These are phyloP conservation scores for Arxiozyma telluris DNA, from an alignment of 1,139 yeast species.

Conservation along the genomic window DNA sequence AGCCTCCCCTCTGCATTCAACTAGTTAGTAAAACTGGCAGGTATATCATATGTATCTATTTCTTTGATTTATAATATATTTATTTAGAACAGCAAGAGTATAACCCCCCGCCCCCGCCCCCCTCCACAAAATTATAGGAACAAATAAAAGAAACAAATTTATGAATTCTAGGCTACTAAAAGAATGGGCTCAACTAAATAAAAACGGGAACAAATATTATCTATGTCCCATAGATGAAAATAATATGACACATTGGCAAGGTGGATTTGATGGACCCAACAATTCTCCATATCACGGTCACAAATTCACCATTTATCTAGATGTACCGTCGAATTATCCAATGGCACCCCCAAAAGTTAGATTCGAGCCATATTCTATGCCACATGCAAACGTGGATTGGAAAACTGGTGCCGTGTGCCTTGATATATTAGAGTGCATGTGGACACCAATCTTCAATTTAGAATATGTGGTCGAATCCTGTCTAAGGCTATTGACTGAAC, in stretches of 20 bases:
- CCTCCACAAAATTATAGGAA: too few relatives aligned
- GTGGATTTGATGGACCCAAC: conserved; percentile 49
- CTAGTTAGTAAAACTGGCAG: too few relatives aligned
- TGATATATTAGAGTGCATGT: conserved; percentile 56
- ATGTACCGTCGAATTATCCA: conserved; percentile 54
- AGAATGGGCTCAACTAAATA: conserved; percentile 1
- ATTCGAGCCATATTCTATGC: conserved; percentile 44
- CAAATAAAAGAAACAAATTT: not conserved
- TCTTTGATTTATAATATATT: too few relatives aligned
- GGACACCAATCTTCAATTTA: conserved; percentile 90
- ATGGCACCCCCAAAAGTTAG: conserved; percentile 55
- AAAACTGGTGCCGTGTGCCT: conserved; percentile 72
- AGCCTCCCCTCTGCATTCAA: too few relatives aligned
- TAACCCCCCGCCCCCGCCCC: too few relatives aligned
- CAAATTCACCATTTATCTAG: conserved; percentile 47
- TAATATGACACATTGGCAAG: conserved; percentile 50
- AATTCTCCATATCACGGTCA: conserved; percentile 50
- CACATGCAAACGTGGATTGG: conserved; percentile 69
- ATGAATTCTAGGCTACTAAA: not conserved
- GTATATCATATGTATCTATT: too few relatives aligned
- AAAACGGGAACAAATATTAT: not conserved
- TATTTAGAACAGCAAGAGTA: too few relatives aligned
- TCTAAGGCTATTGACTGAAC: conserved; percentile 56
- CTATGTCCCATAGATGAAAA: conserved; percentile 33
- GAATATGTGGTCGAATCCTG: conserved; percentile 65